Conservation (phyloP, 106 monocot genomes). For the Iris macrosiphon region DNA sequence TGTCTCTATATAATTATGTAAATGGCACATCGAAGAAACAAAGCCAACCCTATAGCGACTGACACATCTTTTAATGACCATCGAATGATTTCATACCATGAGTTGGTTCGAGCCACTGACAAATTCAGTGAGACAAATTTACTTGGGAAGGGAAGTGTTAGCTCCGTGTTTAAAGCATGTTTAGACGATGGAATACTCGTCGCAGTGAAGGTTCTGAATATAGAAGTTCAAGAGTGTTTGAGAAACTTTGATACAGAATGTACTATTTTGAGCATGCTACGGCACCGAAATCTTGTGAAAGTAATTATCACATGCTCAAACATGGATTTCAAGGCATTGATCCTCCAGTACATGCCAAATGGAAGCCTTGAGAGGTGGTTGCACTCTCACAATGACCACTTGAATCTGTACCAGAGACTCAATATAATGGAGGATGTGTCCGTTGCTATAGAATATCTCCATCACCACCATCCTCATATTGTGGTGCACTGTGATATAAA, state of each 20-base stretch:
- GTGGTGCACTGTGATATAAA: too few relatives aligned
- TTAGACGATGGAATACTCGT: not conserved
- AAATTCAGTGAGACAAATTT: not conserved
- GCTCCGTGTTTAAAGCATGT: not conserved
- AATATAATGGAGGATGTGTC: too few relatives aligned
- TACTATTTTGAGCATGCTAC: not conserved
- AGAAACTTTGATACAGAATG: slow-evolving; percentile 4
- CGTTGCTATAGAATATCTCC: too few relatives aligned
- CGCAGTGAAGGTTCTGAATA: not conserved
- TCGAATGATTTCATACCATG: not conserved
- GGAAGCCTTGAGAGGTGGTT: slow-evolving; percentile 3
- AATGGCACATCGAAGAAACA: not conserved
- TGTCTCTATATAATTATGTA: not conserved
- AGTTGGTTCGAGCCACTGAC: not conserved
- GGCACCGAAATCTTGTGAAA: not conserved
- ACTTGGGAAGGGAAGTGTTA: not conserved
- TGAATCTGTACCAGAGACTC: too few relatives aligned
- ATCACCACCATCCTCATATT: too few relatives aligned
- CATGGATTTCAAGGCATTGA: not conserved
- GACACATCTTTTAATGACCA: not conserved
- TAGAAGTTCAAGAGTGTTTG: not conserved
- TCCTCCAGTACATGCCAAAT: slow-evolving; percentile 3
- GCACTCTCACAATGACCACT: not conserved
- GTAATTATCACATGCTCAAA: not conserved
- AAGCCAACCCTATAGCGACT: too few relatives aligned